Evolutionary conservation across 345 rosid species (phyloP).

Genomic region (Sonneratia alba): DNA sequence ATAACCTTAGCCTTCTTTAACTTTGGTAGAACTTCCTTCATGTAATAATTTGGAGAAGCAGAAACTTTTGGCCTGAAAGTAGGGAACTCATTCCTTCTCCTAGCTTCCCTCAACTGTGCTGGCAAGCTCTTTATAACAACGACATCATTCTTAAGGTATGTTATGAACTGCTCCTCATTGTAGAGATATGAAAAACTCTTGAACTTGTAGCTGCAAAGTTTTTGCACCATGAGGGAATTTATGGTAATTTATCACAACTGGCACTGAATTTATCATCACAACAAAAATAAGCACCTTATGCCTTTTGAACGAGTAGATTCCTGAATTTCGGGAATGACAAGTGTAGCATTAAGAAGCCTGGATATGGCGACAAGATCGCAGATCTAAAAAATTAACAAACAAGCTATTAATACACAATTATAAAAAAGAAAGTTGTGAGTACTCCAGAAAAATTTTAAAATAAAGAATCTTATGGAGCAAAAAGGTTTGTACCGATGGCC

Average conservation of each 20-base stretch:
- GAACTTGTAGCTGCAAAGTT: slow-evolving; percentile 55
- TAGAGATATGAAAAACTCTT: slow-evolving; percentile 93
- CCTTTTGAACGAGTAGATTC: slow-evolving; percentile 82
- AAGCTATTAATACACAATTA: slow-evolving; percentile 10
- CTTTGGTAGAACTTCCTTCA: slow-evolving; percentile 64
- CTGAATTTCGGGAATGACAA: slow-evolving; percentile 98
- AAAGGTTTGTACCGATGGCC: slow-evolving; percentile 41
- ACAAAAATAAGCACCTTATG: slow-evolving; percentile 46
- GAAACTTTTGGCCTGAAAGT: slow-evolving; percentile 65
- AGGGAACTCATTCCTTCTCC: slow-evolving; percentile 62
- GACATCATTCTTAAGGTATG: slow-evolving; percentile 79
- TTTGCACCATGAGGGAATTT: slow-evolving; percentile 5
- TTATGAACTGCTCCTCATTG: slow-evolving; percentile 88
- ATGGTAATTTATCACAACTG: not conserved
- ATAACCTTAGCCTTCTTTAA: slow-evolving; percentile 47
- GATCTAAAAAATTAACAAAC: slow-evolving; percentile 68
- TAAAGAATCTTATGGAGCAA: not conserved
- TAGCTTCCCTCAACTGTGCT: slow-evolving; percentile 62
- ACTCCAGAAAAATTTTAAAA: not conserved
- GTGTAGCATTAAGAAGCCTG: slow-evolving; percentile 99
- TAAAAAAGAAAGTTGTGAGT: not conserved
- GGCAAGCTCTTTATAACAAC: slow-evolving; percentile 63
- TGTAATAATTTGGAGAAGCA: slow-evolving; percentile 67
- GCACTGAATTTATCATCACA: not conserved
- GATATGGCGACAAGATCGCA: slow-evolving; percentile 99